Conservation (phyloP, 1,284 basidiomycete species). For the Cryptococcus maquisensis region DNA sequence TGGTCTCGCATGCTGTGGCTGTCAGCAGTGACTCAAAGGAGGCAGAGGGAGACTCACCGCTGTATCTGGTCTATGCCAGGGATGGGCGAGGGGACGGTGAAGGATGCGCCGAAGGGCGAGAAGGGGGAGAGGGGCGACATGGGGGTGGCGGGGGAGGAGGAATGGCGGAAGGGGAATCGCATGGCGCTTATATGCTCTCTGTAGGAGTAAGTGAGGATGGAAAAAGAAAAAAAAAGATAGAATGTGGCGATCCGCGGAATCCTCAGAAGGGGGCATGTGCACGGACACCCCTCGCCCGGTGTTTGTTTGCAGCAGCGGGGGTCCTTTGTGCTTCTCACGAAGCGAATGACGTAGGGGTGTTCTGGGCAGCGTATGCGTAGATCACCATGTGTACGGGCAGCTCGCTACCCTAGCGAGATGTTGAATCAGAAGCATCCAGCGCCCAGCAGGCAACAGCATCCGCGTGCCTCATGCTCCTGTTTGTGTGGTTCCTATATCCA, state of each 20-base stretch:
- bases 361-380: no score
- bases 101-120: neutral
- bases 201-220: neutral
- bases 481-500: no score
- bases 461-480: no score
- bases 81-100: neutral
- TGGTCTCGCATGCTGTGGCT: constrained; percentile 19
- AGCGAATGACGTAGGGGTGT: no score
- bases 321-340: no score
- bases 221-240: neutral
- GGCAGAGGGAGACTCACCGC: constrained; percentile 9
- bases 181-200: neutral
- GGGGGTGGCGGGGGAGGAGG: neutral
- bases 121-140: neutral
- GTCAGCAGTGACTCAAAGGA: no score
- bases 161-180: neutral
- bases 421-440: no score
- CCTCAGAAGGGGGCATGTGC: neutral
- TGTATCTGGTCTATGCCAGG: constrained; percentile 3
- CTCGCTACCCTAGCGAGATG: no score
- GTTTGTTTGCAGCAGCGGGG: no score
- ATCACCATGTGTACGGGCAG: no score
- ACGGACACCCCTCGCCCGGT: no score
- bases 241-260: neutral
- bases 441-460: no score